phyloP scores from a whole-genome alignment of 2,329 filamentous ascomycete genomes.

The Amphichorda felina region DNA sequence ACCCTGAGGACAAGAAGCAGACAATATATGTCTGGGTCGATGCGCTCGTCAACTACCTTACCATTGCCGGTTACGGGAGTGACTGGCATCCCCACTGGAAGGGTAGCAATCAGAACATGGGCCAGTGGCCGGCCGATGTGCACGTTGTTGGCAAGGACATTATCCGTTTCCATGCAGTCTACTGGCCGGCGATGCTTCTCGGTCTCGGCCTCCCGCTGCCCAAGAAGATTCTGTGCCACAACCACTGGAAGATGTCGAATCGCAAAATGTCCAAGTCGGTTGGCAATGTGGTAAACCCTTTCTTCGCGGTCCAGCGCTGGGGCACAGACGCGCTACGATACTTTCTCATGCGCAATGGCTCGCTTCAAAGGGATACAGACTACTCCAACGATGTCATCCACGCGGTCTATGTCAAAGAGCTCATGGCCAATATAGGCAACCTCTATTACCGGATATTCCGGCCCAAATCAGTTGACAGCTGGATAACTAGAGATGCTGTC shows the following conservation, averaged over 20 bases:
- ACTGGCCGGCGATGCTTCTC: constrained; percentile 95
- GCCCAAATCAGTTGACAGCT: constrained; percentile 39
- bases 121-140: constrained; percentile 81
- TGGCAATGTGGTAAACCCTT: constrained; percentile 91
- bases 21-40: constrained; percentile 97
- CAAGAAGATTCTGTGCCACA: constrained; percentile 73
- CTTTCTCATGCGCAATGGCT: constrained; percentile 74
- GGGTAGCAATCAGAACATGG: constrained; percentile 26
- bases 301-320: constrained; percentile 81
- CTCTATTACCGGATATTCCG: constrained; percentile 59
- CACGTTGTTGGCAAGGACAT: constrained; percentile 97
- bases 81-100: background rate
- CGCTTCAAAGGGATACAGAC: constrained; percentile 64
- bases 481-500: constrained; percentile 54
- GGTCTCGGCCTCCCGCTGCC: constrained; percentile 72
- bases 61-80: constrained; percentile 61
- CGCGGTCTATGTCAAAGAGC: constrained; percentile 63
- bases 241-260: constrained; percentile 86
- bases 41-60: constrained; percentile 87
- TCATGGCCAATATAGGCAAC: constrained; percentile 74
- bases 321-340: constrained; percentile 81
- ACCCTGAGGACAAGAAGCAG: constrained; percentile 72
- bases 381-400: constrained; percentile 75
- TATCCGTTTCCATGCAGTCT: constrained; percentile 88
- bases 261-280: constrained; percentile 95